Evolutionary conservation across 768 basidiomycete genomes (phyloP), one percentile per base, ranked within the genome.

Genomic region (Dioszegia hungarica): DNA sequence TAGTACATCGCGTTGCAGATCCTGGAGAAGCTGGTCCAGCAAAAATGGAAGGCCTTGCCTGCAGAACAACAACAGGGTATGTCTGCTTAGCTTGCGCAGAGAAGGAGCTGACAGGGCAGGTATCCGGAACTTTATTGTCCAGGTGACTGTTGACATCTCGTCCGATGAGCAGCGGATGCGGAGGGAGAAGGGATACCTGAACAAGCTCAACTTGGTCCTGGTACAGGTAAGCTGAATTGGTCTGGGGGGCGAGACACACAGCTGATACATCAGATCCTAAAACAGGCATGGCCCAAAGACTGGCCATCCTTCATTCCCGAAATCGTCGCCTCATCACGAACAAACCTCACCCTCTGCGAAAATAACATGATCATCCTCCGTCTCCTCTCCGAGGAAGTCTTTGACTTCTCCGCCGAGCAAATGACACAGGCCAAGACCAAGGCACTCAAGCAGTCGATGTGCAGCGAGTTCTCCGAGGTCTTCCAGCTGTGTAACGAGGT

Each of bases 281-380:
- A 98, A 78, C 95, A 98, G 80, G 95, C 97, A 76, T 99, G 95
- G 95, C 94, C 94, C 24, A 90, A 95, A 75, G 92, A 95, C 71
- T 99, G 95, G 95, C 93, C 94, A 29, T 89, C 83, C 20, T 98
- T 97, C 80, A 95, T 97, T 68, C 85, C 89, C 11, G 93, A 98
- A 77, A 88, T 98, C 43, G 92, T 98, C 57, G 87, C 92, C 66
- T 95, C 94, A 8, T 98, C 94, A 40, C 94, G 94, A 77, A 90
- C 90, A 39, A 97, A 92, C 74, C 84, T 97, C 37, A 86, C 89
- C 1, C 83, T 98, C 28, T 98, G 95, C 82, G 95, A 99, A 79
- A 99, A 99, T 82, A 99, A 99, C 79, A 99, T 99, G 95, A 84
- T 91, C 76, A 98, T 99, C 74, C 82, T 98, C 66, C 89, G 90